Conservation (phyloP, 176 grass and related monocot species). For the Aegilops umbellulata region DNA sequence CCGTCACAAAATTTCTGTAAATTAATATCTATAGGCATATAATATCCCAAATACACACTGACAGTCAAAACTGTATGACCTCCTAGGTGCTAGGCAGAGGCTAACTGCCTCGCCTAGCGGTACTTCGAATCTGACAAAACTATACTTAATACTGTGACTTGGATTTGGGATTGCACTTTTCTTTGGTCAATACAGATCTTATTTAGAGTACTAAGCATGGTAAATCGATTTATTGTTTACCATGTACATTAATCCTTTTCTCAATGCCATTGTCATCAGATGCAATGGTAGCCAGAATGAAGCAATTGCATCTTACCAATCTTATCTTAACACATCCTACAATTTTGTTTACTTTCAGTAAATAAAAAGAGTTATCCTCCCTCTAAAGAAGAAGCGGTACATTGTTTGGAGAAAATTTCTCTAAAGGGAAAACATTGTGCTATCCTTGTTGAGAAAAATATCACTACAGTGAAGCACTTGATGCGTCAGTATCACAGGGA, state of each 20-base stretch:
- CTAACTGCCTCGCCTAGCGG: too few species aligned
- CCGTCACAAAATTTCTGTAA: too few species aligned
- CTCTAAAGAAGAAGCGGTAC: background rate
- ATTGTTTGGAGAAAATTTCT: background rate
- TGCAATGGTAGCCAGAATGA: background rate
- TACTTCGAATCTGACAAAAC: too few species aligned
- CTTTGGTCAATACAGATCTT: background rate
- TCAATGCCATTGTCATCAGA: background rate
- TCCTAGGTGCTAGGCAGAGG: too few species aligned
- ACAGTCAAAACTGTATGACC: too few species aligned
- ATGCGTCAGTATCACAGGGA: constrained; percentile 1
- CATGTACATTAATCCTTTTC: background rate
- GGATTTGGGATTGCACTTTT: background rate
- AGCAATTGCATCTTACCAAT: background rate
- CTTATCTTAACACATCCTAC: background rate
- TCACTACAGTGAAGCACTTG: constrained; percentile 21
- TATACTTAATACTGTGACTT: too few species aligned
- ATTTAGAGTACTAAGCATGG: too few species aligned
- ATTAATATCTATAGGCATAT: too few species aligned
- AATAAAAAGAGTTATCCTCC: constrained; percentile 2
- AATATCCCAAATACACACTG: too few species aligned
- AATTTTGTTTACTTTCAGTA: background rate
- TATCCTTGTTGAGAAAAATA: background rate
- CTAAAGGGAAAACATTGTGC: background rate
- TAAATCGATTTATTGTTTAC: background rate